Evolutionary conservation across 2,329 filamentous ascomycete genomes (phyloP).

Genomic region (Hymenoscyphus linearis): DNA sequence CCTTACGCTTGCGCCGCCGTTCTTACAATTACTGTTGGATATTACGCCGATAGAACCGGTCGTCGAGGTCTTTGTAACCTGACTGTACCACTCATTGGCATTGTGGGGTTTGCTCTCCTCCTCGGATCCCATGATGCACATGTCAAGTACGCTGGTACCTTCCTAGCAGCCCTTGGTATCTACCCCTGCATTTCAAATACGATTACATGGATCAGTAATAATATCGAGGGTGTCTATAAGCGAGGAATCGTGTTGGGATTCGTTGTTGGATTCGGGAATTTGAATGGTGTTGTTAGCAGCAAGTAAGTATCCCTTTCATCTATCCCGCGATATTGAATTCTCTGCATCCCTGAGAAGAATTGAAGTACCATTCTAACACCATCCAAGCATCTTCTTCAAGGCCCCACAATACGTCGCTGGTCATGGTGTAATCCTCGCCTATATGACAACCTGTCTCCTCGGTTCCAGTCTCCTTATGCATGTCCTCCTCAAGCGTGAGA

Average conservation of each 20-base stretch:
- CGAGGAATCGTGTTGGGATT: conserved; percentile 79
- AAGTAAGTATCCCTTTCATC: conserved; percentile 39
- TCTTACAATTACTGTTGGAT: conserved; percentile 63
- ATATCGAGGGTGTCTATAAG: conserved; percentile 85
- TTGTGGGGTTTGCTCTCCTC: conserved; percentile 76
- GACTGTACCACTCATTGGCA: conserved; percentile 59
- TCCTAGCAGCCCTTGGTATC: conserved; percentile 78
- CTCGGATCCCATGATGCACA: conserved; percentile 56
- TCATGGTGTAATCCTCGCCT: conserved; percentile 69
- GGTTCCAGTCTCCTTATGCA: conserved; percentile 65
- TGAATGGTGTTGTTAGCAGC: conserved; percentile 56
- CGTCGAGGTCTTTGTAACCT: conserved; percentile 77
- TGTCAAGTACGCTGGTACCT: conserved; percentile 76
- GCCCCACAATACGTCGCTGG: conserved; percentile 55
- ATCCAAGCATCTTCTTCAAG: conserved; percentile 55
- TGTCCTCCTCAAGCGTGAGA: conserved; percentile 58
- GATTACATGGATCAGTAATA: conserved; percentile 82
- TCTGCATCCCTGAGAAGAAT: not conserved
- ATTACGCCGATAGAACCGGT: conserved; percentile 65
- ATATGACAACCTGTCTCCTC: conserved; percentile 62
- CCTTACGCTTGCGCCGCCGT: conserved; percentile 67
- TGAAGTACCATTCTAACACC: not conserved
- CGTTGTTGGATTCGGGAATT: conserved; percentile 86
- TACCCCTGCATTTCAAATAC: conserved; percentile 84
- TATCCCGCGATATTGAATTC: not conserved